Evolutionary conservation across 1,284 basidiomycete species (phyloP), one percentile per base, ranked within the genome.

Genomic region (Cutaneotrichosporon sp.): DNA sequence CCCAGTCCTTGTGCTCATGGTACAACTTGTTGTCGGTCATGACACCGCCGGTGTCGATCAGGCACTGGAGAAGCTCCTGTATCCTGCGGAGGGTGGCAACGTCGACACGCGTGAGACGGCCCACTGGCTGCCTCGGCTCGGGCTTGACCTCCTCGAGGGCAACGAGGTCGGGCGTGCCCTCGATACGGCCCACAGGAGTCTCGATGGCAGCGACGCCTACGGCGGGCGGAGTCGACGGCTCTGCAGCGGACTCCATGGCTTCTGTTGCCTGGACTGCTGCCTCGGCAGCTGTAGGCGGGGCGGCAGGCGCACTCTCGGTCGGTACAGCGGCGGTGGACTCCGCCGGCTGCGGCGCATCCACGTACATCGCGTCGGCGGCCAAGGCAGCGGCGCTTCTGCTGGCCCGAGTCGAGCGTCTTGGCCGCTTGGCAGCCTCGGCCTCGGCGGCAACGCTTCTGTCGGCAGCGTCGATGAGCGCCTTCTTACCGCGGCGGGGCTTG

Each of bases 51-150:
- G 33, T 45, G 50, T 75, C 73, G 3, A 53, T 46, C 2, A 78
- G 67, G 18, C 65, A 66, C 54, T 73, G 69, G 22, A 61, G 57
- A 5, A 78, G 31, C 60, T 78, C 75, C 54, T 74, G 73, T 9
- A 54, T 55, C 11, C 69, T 62, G n/a, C 69, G 55, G 25, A 76
- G 60, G 3, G 59, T 55, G 4, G 69, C 67, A 3, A 77, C 57
- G 58, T 75, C 72, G 11, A 74, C 63, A 6, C 72, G 67, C 4
- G 33, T 56, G n/a, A 45, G 36, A 16, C 53, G 50, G 10, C 29
- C 20, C 38, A 42, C 38, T 7, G 51, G 49, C 20, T 24, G 29
- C 27, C 57, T 47, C 20, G 11, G 3, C 4, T 56, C 58, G 2
- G 46, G 31, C 9, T 29, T 29, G 29, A 29, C 29, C 52, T 54